Evolutionary conservation across 768 basidiomycete genomes (phyloP), one percentile per base, ranked within the genome.

Genomic region (Panaeolus cyanescens): DNA sequence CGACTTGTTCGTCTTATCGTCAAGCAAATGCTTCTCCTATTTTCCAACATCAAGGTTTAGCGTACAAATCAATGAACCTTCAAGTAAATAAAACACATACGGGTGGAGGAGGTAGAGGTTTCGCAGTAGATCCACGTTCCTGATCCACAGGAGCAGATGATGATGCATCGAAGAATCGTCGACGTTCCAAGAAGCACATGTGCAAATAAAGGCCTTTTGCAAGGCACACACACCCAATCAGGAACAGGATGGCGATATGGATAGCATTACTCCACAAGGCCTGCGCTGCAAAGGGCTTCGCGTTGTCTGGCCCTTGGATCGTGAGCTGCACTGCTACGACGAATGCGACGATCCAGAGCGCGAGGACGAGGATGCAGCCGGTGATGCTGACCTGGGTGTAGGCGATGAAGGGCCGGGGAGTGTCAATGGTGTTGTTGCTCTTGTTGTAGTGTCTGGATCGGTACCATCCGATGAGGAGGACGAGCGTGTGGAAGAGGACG

Each of bases 401-500:
- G 25, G 45, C 45, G 22, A 50, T 13, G 45, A 56, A 56, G 5
- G 25, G 55, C 10, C 15, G 8, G 4, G 45, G 45, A 1, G n/a
- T n/a, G n/a, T n/a, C n/a, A n/a, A n/a, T n/a, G n/a, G n/a, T n/a
- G n/a, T 13, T 28, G 9, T 22, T 15, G 45, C 22, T 50, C 5
- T 25, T 50, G 15, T 9, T 15, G 9, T 22, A 28, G 6, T 22
- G 45, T 13, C 45, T 22, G 6, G 22, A 20, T 25, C 45, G 45
- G 15, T 28, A 28, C 10, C 25, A 28, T 13, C 45, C 45, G 13
- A 50, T 28, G 45, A 25, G 5, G 45, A 50, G 55, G 32, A 56
- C 34, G 31, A 17, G 4, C 4, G 19, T 34, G 39, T 67, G 64
- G 40, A 59, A 63, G 13, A 67, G n/a, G 30, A 63, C 13, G 10